Percentiles rank a stretch among this genome's conserved stretches.
Evolutionary conservation across 768 basidiomycete species (phyloP).

Genomic region (Termitomyces sp.): DNA sequence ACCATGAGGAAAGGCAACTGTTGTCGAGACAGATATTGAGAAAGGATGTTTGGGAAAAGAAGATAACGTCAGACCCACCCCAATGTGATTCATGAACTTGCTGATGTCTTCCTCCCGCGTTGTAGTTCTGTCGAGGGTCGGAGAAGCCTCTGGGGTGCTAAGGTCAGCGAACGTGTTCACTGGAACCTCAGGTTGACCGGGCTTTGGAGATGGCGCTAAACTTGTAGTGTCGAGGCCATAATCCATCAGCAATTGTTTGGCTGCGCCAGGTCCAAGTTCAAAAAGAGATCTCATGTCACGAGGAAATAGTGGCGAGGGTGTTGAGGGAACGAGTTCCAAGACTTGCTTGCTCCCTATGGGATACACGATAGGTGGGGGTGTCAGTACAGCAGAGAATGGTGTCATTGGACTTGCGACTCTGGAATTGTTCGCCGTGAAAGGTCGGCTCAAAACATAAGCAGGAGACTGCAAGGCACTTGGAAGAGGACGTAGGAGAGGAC

Average conservation of each 20-base stretch:
- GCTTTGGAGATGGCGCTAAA: slow-evolving; percentile 21
- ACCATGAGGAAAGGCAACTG: slow-evolving; percentile 39
- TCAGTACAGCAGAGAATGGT: slow-evolving; percentile 22
- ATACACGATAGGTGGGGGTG: slow-evolving; percentile 6
- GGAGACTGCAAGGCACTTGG: slow-evolving; percentile 45
- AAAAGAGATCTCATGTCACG: slow-evolving; percentile 40
- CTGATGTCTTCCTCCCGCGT: slow-evolving; percentile 33
- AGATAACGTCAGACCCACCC: slow-evolving; percentile 26
- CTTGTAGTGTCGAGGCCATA: slow-evolving; percentile 33
- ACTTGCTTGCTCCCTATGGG: slow-evolving; percentile 4
- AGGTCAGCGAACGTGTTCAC: slow-evolving; percentile 5
- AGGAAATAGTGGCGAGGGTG: slow-evolving; percentile 42
- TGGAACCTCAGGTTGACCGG: slow-evolving; percentile 11
- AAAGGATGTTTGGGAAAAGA: background rate
- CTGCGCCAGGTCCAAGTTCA: slow-evolving; percentile 33
- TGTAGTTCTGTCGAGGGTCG: slow-evolving; percentile 2
- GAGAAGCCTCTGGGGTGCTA: slow-evolving; percentile 6
- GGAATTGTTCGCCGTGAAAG: slow-evolving; percentile 17
- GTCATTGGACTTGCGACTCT: slow-evolving; percentile 22
- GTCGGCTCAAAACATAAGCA: slow-evolving; percentile 17
- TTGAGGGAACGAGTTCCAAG: slow-evolving; percentile 23
- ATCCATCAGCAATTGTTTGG: slow-evolving; percentile 35
- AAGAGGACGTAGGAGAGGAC: slow-evolving; percentile 46
- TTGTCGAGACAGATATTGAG: background rate
- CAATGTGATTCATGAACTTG: slow-evolving; percentile 43